Conservation (phyloP, 2,329 filamentous ascomycete species). For the Cercospora sojina region DNA sequence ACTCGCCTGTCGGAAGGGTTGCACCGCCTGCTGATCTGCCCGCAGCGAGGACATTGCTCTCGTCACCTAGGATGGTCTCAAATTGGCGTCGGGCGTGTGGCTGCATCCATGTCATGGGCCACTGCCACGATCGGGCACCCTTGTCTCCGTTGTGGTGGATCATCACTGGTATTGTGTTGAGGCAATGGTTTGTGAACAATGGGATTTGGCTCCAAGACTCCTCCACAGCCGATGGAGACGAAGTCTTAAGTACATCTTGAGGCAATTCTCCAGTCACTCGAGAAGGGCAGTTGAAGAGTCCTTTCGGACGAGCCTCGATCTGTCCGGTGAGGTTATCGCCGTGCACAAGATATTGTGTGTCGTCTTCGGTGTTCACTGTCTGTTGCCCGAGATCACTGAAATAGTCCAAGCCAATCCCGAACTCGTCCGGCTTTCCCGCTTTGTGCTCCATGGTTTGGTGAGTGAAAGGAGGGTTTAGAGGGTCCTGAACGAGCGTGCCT, state of each 20-base stretch:
- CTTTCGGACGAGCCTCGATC: constrained; percentile 10
- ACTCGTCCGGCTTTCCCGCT: constrained; percentile 42
- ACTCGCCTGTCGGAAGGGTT: constrained; percentile 45
- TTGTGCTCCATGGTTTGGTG: constrained; percentile 37
- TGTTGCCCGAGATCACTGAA: constrained; percentile 31
- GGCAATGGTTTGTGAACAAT: constrained; percentile 29
- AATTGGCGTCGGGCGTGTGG: constrained; percentile 15
- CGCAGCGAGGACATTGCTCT: constrained; percentile 22
- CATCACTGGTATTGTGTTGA: constrained; percentile 32
- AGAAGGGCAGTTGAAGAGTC: constrained; percentile 15
- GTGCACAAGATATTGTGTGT: constrained; percentile 19
- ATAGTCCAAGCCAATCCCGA: constrained; percentile 36
- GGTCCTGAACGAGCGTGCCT: constrained; percentile 23
- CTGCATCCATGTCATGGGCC: constrained; percentile 27
- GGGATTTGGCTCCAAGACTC: constrained; percentile 24
- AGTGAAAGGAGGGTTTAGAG: constrained; percentile 24
- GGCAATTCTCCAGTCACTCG: constrained; percentile 17
- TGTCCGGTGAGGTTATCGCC: constrained; percentile 18
- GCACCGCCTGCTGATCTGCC: constrained; percentile 38
- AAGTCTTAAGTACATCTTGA: constrained; percentile 23
- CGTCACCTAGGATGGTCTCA: constrained; percentile 35
- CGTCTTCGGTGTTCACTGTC: constrained; percentile 28
- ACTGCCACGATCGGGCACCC: constrained; percentile 19
- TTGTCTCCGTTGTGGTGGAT: constrained; percentile 33
- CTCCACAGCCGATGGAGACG: constrained; percentile 17